phyloP scores from a whole-genome alignment of 2,329 filamentous ascomycete species.

The Diaporthe citrichinensis region DNA sequence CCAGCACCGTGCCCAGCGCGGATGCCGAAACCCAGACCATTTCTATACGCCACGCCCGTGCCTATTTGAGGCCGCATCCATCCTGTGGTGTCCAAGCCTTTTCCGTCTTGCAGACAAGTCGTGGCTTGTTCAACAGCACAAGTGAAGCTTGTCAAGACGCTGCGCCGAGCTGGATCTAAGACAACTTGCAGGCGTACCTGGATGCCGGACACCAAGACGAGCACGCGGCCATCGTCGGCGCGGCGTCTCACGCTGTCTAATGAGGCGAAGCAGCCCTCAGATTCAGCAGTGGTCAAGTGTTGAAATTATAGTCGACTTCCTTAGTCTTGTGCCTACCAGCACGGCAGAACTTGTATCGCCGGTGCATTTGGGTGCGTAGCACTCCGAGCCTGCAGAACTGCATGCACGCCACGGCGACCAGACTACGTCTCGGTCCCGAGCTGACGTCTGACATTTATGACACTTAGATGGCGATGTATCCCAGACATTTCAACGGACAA shows the following conservation, averaged over 20 bases:
- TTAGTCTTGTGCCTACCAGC: neutral
- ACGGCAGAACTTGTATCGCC: neutral
- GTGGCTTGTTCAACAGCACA: neutral
- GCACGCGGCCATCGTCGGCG: neutral
- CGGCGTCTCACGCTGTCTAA: neutral
- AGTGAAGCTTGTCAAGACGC: neutral
- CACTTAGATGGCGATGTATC: neutral
- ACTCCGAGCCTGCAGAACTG: neutral
- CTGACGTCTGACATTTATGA: neutral
- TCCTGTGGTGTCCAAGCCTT: neutral
- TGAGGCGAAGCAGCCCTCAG: neutral
- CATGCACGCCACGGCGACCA: constrained; percentile 6
- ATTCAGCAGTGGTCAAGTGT: neutral
- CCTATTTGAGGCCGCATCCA: neutral
- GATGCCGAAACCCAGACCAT: neutral
- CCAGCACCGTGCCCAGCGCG: neutral
- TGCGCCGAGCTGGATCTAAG: neutral
- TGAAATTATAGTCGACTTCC: neutral
- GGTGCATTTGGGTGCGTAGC: neutral
- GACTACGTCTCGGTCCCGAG: constrained; percentile 1
- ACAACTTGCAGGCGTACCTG: neutral
- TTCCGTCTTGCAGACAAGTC: neutral
- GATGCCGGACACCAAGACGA: neutral
- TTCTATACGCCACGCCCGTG: neutral
- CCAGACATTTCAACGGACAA: neutral